Conservation (phyloP, 768 basidiomycete species). For the Amanita fuliginea region DNA sequence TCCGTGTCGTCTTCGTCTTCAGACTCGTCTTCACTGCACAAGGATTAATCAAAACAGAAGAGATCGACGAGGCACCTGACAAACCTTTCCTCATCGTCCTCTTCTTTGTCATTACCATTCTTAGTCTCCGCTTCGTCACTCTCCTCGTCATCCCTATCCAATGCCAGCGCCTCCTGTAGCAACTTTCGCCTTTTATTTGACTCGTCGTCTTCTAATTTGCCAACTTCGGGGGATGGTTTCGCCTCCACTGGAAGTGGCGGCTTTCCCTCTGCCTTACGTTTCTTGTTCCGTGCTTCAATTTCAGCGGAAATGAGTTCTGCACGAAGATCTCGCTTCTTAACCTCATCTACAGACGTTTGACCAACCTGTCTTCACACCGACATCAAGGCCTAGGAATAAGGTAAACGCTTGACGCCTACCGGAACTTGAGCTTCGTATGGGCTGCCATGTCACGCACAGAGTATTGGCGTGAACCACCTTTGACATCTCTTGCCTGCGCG, state of each 20-base stretch:
- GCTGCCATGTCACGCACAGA: constrained; percentile 91
- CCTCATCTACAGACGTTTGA: constrained; percentile 73
- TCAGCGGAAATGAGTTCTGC: constrained; percentile 81
- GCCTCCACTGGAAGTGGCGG: constrained; percentile 35
- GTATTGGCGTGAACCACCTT: constrained; percentile 85
- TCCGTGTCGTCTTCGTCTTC: constrained; percentile 89
- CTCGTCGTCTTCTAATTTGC: constrained; percentile 34
- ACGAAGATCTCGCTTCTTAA: constrained; percentile 69
- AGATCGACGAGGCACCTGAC: constrained; percentile 1
- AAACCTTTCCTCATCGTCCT: constrained; percentile 41
- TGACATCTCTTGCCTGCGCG: constrained; percentile 86
- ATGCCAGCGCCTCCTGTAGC: constrained; percentile 72
- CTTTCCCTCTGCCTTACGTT: constrained; percentile 82
- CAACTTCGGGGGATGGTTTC: constrained; percentile 12
- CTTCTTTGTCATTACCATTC: constrained; percentile 11
- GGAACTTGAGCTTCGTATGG: constrained; percentile 97
- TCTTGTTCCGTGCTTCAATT: constrained; percentile 79
- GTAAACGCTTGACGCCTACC: constrained; percentile 31
- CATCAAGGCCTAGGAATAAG: constrained; percentile 1
- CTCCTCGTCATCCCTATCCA: constrained; percentile 80
- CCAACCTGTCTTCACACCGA: constrained; percentile 60
- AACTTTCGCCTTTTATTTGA: constrained; percentile 77
- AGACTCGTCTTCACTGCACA: constrained; percentile 38
- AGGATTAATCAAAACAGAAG: background rate
- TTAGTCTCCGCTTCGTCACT: constrained; percentile 51